Evolutionary conservation across 345 rosid genomes (phyloP).

Genomic region (Mallotus nudiflorus): DNA sequence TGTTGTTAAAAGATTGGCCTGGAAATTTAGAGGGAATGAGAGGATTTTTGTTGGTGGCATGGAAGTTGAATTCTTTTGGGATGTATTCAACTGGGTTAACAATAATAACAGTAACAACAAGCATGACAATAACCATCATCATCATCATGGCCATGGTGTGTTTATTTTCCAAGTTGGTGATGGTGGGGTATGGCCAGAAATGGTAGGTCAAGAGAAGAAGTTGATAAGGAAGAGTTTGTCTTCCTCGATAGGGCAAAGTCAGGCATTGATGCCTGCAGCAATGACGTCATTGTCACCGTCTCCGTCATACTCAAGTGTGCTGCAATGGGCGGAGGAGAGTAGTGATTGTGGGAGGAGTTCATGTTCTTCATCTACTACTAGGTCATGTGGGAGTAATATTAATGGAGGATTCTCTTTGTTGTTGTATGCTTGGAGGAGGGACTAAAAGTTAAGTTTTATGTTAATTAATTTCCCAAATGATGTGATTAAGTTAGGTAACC

Average conservation of each 20-base stretch:
- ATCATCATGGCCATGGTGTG: slow-evolving; percentile 46
- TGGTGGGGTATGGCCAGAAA: slow-evolving; percentile 62
- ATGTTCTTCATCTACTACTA: slow-evolving; percentile 49
- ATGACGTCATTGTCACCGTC: slow-evolving; percentile 25
- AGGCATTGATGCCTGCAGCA: slow-evolving; percentile 15
- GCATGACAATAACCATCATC: too few species aligned
- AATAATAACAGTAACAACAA: slow-evolving; percentile 9
- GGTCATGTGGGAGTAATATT: slow-evolving; percentile 44
- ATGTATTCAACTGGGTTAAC: slow-evolving; percentile 51
- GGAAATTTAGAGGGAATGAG: slow-evolving; percentile 65
- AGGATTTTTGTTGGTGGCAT: slow-evolving; percentile 38
- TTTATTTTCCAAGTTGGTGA: slow-evolving; percentile 67
- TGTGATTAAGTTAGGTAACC: too few species aligned
- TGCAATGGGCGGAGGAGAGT: slow-evolving; percentile 74
- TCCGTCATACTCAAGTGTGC: slow-evolving; percentile 48
- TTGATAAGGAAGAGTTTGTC: slow-evolving; percentile 52
- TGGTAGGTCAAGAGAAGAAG: slow-evolving; percentile 57
- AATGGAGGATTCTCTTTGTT: slow-evolving; percentile 51
- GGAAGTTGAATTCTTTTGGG: slow-evolving; percentile 59
- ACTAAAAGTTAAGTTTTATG: background rate
- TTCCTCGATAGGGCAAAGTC: slow-evolving; percentile 17
- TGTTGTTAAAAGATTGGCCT: slow-evolving; percentile 43
- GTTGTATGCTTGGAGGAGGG: slow-evolving; percentile 57
- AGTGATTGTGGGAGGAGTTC: slow-evolving; percentile 59
- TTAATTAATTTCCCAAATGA: too few species aligned